A percentile compares a stretch with the other conserved stretches of the same genome.
These are phyloP conservation scores for Nigrograna mackinnonii DNA, from an alignment of 2,329 filamentous ascomycete species.

Conservation along the genomic window DNA sequence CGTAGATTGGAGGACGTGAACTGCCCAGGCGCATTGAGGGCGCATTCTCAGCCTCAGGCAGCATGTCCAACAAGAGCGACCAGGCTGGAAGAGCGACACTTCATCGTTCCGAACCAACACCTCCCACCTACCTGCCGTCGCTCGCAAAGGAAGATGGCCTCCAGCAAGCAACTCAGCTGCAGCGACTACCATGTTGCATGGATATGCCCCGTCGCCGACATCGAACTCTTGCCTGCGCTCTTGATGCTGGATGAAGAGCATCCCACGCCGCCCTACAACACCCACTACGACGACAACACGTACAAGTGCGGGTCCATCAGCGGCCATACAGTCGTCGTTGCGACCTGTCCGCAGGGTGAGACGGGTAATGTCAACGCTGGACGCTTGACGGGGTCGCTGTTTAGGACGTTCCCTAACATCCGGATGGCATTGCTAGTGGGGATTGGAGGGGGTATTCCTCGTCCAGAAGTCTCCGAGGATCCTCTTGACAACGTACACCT, in stretches of 20 bases:
- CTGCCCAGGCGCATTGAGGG: too few relatives aligned
- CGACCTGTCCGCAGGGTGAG: constrained; percentile 5
- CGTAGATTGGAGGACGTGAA: too few relatives aligned
- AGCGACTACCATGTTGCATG: constrained; percentile 1
- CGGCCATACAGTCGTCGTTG: constrained; percentile 2
- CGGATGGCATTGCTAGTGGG: constrained; percentile 4
- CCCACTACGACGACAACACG: constrained; percentile 5
- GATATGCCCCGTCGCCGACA: constrained; percentile 2
- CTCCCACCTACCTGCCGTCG: too few relatives aligned
- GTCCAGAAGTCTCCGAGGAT: constrained; percentile 3
- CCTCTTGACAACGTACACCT: constrained; percentile 4
- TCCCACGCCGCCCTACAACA: background rate
- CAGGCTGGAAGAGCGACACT: too few relatives aligned
- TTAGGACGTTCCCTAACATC: constrained; percentile 7
- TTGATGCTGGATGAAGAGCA: constrained; percentile 3
- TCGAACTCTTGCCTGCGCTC: constrained; percentile 1
- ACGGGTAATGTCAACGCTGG: constrained; percentile 5
- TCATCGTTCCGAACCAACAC: too few relatives aligned
- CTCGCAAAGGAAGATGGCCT: background rate
- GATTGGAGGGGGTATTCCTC: constrained; percentile 5
- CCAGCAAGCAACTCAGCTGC: background rate
- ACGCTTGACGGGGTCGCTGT: constrained; percentile 5
- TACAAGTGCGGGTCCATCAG: constrained; percentile 5
- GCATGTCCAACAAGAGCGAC: too few relatives aligned
- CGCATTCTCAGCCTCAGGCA: too few relatives aligned